These are phyloP conservation scores for Phoma sp. DNA, from an alignment of 2,329 filamentous ascomycete genomes.

Conservation along the genomic window DNA sequence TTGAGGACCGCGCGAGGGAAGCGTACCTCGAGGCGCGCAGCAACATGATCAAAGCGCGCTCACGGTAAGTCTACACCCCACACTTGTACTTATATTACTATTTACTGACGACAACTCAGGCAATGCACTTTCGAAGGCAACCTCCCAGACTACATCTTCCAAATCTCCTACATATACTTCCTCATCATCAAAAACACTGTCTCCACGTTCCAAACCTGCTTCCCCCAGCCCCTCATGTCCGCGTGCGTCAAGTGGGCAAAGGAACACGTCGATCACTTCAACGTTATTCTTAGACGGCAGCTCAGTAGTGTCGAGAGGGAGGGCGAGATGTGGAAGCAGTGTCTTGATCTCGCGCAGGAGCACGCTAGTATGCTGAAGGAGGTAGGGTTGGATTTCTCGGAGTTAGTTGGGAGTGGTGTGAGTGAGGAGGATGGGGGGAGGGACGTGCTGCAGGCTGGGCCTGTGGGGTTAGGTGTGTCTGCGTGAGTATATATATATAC, in stretches of 20 bases:
- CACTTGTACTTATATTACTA: background rate
- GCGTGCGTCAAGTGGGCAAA: constrained; percentile 99
- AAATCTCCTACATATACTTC: constrained; percentile 95
- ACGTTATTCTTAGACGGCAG: constrained; percentile 80
- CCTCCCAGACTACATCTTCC: constrained; percentile 90
- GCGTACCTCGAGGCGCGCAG: constrained; percentile 83
- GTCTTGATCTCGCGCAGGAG: constrained; percentile 79
- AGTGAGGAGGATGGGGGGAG: constrained; percentile 15
- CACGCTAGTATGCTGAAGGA: constrained; percentile 83
- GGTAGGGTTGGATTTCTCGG: constrained; percentile 88
- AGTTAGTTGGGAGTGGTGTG: constrained; percentile 68
- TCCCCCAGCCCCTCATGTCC: constrained; percentile 86
- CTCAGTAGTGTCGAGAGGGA: constrained; percentile 82
- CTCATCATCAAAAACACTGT: constrained; percentile 93
- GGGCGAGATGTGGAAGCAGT: constrained; percentile 80
- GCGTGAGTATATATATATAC: too few species aligned
- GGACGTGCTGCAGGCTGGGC: background rate
- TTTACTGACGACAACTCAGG: constrained; percentile 56
- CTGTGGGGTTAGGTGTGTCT: constrained; percentile 43
- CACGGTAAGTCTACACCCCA: constrained; percentile 70
- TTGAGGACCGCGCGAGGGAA: constrained; percentile 87
- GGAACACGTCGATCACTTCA: constrained; percentile 90
- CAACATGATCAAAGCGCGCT: constrained; percentile 79
- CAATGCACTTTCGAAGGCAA: constrained; percentile 97
- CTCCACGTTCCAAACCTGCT: constrained; percentile 79